Evolutionary conservation across 495 filamentous ascomycete genomes (phyloP), one percentile per base, ranked within the genome.

Genomic region (Stereocaulon alpinum): DNA sequence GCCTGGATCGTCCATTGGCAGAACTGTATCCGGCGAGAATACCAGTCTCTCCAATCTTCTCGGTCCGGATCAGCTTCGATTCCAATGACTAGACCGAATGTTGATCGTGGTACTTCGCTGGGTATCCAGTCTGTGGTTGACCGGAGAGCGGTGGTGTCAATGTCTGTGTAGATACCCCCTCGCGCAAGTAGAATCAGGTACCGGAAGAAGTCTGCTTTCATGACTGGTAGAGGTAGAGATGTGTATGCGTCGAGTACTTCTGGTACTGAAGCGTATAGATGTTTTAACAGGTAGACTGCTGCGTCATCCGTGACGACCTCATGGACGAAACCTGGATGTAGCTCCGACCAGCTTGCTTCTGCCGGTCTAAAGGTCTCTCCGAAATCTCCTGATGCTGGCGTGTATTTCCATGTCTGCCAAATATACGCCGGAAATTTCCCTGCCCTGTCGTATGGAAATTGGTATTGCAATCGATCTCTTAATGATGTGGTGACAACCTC

Each of bases 1-100:
- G 88, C 74, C 68, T 96, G 92, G 54, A 98, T 96, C 4, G 93
- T 98, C 93, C 93, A 98, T 69, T 98, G 93, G 71, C 93, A 98
- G 71, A 98, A 98, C 67, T 98, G 93, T 53, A 98, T 89, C 30
- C 93, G 79, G 55, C 93, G 86, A 55, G 89, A 91, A 72, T 96
- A 98, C 93, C 93, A 98, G 0, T 95, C 78, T 40, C 82, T 80
- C 93, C 93, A 98, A 66, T 98, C 93, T 2, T 81, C 79, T 44
- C 93, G 80, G 70, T 97, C 91, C 2, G 93, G 91, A 66, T 98
- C 93, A 4, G 93, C 93, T 71, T 98, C 93, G 60, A 98, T 96
- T 45, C 93, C 93, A 64, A 96, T 78, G 24, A 97, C 84, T 40
- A 97, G 74, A 3, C 93, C 94, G 59, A 96, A 78, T 4, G 82